These are phyloP conservation scores for Plasmopara muralis DNA, from an alignment of 352 stramenopile species.

Conservation along the genomic window DNA sequence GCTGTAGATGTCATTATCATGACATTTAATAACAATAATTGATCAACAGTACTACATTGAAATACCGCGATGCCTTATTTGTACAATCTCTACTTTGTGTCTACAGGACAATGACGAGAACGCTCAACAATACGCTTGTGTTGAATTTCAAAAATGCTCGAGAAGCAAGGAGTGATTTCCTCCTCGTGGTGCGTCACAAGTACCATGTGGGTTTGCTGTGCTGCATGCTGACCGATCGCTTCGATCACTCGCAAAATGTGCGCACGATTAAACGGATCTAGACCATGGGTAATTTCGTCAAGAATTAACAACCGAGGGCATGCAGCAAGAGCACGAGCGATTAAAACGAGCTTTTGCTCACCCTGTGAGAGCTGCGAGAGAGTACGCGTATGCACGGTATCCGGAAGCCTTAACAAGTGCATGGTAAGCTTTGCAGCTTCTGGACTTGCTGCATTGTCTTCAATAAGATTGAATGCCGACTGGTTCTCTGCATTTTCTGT, in stretches of 20 bases:
- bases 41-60: neutral
- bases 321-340: slow-evolving; percentile 72
- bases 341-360: slow-evolving; percentile 88
- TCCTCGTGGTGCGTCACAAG: slow-evolving; percentile 92
- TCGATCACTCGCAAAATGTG: slow-evolving; percentile 75
- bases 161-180: slow-evolving; percentile 81
- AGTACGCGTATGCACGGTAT: slow-evolving; percentile 26
- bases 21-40: neutral
- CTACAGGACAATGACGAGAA: slow-evolving; percentile 4
- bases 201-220: slow-evolving; percentile 54
- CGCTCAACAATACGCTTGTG: slow-evolving; percentile 49
- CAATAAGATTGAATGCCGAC: slow-evolving; percentile 33
- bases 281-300: slow-evolving; percentile 89
- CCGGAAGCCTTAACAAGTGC: slow-evolving; percentile 31
- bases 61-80: neutral
- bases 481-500: slow-evolving; percentile 9
- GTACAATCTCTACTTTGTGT: slow-evolving; percentile 7
- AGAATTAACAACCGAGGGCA: slow-evolving; percentile 80
- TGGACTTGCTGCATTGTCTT: slow-evolving; percentile 32
- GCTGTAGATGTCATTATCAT: neutral
- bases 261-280: slow-evolving; percentile 81
- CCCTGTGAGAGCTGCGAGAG: slow-evolving; percentile 85
- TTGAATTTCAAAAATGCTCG: slow-evolving; percentile 75
- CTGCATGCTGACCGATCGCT: slow-evolving; percentile 50
- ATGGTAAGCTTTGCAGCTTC: slow-evolving; percentile 30